Percentiles rank a stretch among this genome's conserved stretches.
These are phyloP conservation scores for Mycocentrospora acerina DNA, from an alignment of 2,329 filamentous ascomycete genomes.

Conservation along the genomic window DNA sequence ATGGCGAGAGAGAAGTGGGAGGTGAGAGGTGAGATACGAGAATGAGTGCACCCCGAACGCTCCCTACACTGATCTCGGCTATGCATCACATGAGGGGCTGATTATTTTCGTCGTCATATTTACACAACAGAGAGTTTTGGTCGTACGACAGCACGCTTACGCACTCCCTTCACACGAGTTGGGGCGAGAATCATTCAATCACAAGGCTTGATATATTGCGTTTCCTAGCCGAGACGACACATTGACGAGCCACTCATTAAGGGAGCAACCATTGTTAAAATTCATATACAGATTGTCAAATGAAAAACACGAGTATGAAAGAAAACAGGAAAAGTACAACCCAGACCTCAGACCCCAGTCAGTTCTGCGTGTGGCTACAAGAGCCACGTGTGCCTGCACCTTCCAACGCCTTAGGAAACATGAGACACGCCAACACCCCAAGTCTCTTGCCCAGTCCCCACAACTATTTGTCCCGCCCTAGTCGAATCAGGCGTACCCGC, in stretches of 20 bases:
- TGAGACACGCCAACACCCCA: slow-evolving; percentile 3
- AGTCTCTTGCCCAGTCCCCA: slow-evolving; percentile 1
- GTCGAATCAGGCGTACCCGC: slow-evolving; percentile 15
- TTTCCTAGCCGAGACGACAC: not conserved
- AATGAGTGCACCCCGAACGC: not conserved
- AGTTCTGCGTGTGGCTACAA: slow-evolving; percentile 1
- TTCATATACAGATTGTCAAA: slow-evolving; percentile 25
- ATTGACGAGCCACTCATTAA: not conserved
- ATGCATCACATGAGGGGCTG: too few relatives aligned
- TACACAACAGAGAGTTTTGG: not conserved
- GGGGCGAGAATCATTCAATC: not conserved
- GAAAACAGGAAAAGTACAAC: not conserved
- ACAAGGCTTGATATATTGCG: too few relatives aligned
- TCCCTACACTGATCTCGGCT: too few relatives aligned
- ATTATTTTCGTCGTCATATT: not conserved
- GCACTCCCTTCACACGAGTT: slow-evolving; percentile 5
- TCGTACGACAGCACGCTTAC: slow-evolving; percentile 7
- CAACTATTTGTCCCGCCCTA: slow-evolving; percentile 8
- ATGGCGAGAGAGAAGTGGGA: not conserved
- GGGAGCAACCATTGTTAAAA: slow-evolving; percentile 1
- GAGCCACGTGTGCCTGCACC: slow-evolving; percentile 2
- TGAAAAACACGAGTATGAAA: slow-evolving; percentile 13
- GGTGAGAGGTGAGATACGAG: not conserved
- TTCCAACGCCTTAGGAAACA: slow-evolving; percentile 1
- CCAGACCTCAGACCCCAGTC: not conserved